Base-by-base conservation (phyloP, 2,329 filamentous ascomycete species). In the Colletotrichum tamarilloi region DNA sequence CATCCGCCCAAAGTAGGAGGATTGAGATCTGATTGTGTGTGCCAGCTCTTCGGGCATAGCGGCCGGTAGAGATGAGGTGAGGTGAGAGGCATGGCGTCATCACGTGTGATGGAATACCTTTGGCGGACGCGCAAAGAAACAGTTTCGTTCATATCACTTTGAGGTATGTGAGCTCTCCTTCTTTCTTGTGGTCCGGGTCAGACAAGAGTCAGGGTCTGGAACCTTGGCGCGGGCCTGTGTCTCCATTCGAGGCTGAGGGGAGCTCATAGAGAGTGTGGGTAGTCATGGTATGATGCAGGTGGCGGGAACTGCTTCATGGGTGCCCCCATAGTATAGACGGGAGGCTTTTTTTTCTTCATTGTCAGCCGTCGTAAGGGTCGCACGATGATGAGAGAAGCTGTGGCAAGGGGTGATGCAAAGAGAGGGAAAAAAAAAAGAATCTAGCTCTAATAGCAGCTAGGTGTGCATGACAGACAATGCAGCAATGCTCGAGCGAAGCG, bases 31-130 rank as follows among this genome's bases (percentile, higher is more conserved):
- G 66, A 26, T 26, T 46, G 24, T 58, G 49, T 57, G n/a, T 68
- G 59, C 5, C 52, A 60, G 58, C 60, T 49, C 22, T 60, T 73
- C 55, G 55, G 66, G 66, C 32, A 63, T 70, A 67, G 70, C 62
- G 55, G 60, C 70, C 30, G 46, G 30, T 38, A 62, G 42, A 46
- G 26, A 24, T 60, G 71, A 66, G 56, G 19, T 66, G 71, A 73
- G 53, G 38, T 71, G 59, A 70, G 72, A 42, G 42, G 72, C 68
- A 74, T 74, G 72, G 65, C 72, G 72, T 74, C 72, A 74, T 74
- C 68, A 72, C 72, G 68, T 74, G 72, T 72, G 62, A 68, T 58
- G 68, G 56, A 22, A 42, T 42, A 42, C 38, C 38, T 42, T 49
- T 38, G 57, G 53, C 67, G 66, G 46, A 19, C 14, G 38, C 16